These are phyloP conservation scores for Fraxinus greggii DNA, from an alignment of 305 asterid species.

Conservation along the genomic window DNA sequence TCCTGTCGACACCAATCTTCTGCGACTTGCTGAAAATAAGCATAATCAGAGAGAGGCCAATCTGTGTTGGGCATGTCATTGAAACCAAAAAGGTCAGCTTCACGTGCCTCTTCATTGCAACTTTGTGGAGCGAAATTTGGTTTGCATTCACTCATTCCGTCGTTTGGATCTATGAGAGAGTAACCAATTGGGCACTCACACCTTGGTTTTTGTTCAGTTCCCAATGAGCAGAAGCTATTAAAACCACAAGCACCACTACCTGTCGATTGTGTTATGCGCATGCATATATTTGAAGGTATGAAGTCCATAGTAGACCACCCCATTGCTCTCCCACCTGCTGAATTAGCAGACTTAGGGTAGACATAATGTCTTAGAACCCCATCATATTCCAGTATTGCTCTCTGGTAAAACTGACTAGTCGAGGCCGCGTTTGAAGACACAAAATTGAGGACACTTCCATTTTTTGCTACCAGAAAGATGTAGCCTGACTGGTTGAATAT, in stretches of 20 bases:
- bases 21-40: background rate
- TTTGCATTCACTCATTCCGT: background rate
- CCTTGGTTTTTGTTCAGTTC: slow-evolving; percentile 8
- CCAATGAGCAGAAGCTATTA: slow-evolving; percentile 6
- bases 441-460: background rate
- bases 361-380: background rate
- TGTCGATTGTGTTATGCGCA: accelerated
- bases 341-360: background rate
- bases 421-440: background rate
- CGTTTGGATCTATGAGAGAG: slow-evolving; percentile 2
- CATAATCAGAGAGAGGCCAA: background rate
- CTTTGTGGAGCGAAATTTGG: background rate
- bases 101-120: background rate
- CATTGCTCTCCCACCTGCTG: background rate
- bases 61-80: background rate
- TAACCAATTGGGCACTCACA: background rate
- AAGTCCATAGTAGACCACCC: background rate
- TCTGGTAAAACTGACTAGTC: background rate
- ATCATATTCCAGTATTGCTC: background rate
- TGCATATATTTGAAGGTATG: background rate
- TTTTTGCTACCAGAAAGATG: background rate
- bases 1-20: background rate
- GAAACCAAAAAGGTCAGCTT: background rate
- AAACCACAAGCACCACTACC: slow-evolving; percentile 18
- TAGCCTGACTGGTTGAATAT: background rate